A percentile compares a stretch with the other conserved stretches of the same genome.
phyloP scores from a whole-genome alignment of 176 grass and related monocot genomes.

The Aegilops speltoides region DNA sequence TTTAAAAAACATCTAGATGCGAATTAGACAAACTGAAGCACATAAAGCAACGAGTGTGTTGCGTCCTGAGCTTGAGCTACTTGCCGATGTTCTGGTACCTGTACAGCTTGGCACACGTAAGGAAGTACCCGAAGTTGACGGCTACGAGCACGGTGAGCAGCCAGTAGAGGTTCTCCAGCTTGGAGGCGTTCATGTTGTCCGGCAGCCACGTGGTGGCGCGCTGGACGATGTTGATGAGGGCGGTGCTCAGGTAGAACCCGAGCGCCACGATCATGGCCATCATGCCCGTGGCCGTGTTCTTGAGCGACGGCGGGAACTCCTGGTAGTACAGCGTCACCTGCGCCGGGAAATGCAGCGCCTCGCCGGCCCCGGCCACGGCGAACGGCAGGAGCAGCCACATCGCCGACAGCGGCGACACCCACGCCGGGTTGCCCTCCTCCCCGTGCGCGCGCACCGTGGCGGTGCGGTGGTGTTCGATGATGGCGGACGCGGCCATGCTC shows the following conservation, averaged over 20 bases:
- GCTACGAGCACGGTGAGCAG: slow-evolving; percentile 32
- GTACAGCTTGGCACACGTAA: slow-evolving; percentile 62
- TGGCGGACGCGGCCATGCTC: slow-evolving; percentile 47
- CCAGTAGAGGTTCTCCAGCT: slow-evolving; percentile 63
- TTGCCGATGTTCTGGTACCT: slow-evolving; percentile 30
- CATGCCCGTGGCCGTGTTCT: slow-evolving; percentile 68
- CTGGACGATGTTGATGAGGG: slow-evolving; percentile 38
- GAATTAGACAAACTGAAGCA: too few relatives aligned
- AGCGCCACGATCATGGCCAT: slow-evolving; percentile 42
- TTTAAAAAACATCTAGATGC: too few relatives aligned
- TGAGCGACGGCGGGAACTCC: slow-evolving; percentile 62
- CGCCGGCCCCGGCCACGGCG: slow-evolving; percentile 35
- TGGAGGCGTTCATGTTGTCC: slow-evolving; percentile 68
- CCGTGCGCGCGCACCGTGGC: slow-evolving; percentile 29
- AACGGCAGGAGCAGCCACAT: slow-evolving; percentile 69
- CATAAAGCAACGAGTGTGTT: too few relatives aligned
- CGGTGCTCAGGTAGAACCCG: slow-evolving; percentile 75
- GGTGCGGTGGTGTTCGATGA: slow-evolving; percentile 38
- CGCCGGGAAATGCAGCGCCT: slow-evolving; percentile 64
- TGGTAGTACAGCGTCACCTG: slow-evolving; percentile 67
- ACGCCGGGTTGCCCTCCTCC: slow-evolving; percentile 21
- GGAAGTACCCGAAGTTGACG: slow-evolving; percentile 60
- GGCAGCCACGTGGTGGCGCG: slow-evolving; percentile 51
- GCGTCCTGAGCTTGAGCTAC: background rate
- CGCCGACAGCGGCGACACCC: slow-evolving; percentile 63